phyloP scores from a whole-genome alignment of 331 rosid genomes.

The Rosa hybrid region DNA sequence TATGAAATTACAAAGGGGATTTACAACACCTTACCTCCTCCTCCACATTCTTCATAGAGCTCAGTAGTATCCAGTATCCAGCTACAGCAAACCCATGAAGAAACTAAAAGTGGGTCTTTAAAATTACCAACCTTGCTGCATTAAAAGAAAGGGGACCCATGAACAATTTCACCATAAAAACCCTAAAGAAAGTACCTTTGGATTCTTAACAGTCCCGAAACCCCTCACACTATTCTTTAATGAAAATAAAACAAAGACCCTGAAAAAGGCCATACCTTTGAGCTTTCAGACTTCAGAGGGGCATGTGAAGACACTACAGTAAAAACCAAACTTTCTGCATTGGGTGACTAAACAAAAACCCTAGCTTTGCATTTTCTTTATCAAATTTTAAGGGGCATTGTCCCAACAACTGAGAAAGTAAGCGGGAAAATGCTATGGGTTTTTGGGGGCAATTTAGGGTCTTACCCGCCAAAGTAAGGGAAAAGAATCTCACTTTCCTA shows the following conservation, averaged over 20 bases:
- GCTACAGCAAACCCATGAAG: constrained; percentile 44
- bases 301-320: constrained; percentile 46
- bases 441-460: constrained; percentile 22
- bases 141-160: constrained; percentile 67
- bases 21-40: constrained; percentile 29
- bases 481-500: constrained; percentile 52
- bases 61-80: constrained; percentile 25
- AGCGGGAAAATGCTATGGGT: constrained; percentile 53
- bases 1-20: constrained; percentile 7
- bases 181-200: constrained; percentile 26
- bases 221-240: not conserved
- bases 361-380: constrained; percentile 4
- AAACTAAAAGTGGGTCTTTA: constrained; percentile 40
- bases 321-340: constrained; percentile 33
- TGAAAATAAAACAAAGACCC: not conserved
- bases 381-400: constrained; percentile 39
- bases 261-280: constrained; percentile 39
- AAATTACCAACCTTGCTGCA: constrained; percentile 49
- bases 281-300: constrained; percentile 20
- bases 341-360: constrained; percentile 13
- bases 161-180: constrained; percentile 30
- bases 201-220: constrained; percentile 10
- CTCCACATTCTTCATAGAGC: constrained; percentile 20
- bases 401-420: constrained; percentile 28
- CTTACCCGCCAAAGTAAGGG: constrained; percentile 69